A percentile compares a stretch with the other conserved stretches of the same genome.
Evolutionary conservation across 2,329 filamentous ascomycete genomes (phyloP).

Genomic region (Aspergillus neoniger): DNA sequence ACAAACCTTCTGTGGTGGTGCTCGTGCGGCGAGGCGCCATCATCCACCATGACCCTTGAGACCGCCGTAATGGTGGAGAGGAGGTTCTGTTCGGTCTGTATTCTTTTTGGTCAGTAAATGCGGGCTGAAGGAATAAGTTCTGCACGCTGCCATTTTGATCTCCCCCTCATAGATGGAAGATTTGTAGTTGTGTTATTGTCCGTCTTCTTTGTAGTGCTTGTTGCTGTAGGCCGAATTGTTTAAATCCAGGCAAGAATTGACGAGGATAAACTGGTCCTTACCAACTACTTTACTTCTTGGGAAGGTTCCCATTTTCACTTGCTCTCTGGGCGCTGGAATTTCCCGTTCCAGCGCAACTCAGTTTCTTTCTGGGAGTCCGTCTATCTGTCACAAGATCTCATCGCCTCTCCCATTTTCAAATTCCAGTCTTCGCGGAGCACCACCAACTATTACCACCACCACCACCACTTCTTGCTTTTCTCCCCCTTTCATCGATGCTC

Average conservation of each 20-base stretch:
- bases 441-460: background rate
- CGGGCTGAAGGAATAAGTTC: no score
- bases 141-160: no score
- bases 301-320: background rate
- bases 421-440: background rate
- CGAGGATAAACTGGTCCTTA: no score
- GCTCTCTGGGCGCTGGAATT: background rate
- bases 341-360: background rate
- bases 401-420: background rate
- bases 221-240: no score
- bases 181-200: no score
- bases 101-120: no score
- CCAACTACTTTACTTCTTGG: no score
- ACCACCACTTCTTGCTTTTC: background rate
- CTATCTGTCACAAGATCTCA: background rate
- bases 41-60: background rate
- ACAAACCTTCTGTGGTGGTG: slow-evolving; percentile 13
- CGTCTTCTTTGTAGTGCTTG: no score
- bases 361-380: background rate
- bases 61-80: background rate
- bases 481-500: background rate
- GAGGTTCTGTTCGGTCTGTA: background rate
- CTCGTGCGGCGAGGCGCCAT: slow-evolving; percentile 13
- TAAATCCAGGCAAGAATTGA: no score
- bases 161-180: no score